A percentile compares a stretch with the other conserved stretches of the same genome.
Evolutionary conservation across 2,329 filamentous ascomycete species (phyloP).

Genomic region (Venturia pyrina): DNA sequence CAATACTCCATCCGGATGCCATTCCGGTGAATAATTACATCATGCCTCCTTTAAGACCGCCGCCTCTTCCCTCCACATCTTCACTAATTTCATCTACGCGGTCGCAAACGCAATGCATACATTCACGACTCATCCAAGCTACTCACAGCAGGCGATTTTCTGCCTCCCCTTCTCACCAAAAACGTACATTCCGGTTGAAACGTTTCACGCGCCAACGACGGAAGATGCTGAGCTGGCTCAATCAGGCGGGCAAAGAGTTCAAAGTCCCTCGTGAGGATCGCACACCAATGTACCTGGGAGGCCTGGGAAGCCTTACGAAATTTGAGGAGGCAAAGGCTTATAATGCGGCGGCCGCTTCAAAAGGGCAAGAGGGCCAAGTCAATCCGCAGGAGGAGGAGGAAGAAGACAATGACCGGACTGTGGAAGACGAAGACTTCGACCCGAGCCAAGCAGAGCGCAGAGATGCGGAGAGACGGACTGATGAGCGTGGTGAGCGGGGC

Average conservation of each 20-base stretch:
- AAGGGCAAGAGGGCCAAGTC: neutral
- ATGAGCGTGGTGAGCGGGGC: neutral
- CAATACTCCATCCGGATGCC: neutral
- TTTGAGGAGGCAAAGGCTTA: slow-evolving; percentile 14
- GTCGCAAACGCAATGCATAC: neutral
- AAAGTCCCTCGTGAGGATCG: slow-evolving; percentile 37
- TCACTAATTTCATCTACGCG: neutral
- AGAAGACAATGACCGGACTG: neutral
- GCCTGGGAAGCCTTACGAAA: neutral
- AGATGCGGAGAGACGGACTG: neutral
- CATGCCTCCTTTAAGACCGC: neutral
- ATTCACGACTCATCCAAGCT: neutral
- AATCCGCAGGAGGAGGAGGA: neutral
- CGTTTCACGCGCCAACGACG: slow-evolving; percentile 2
- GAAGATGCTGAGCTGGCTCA: slow-evolving; percentile 50
- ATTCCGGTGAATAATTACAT: neutral
- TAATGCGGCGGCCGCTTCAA: neutral
- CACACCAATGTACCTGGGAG: slow-evolving; percentile 37
- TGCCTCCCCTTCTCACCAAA: neutral
- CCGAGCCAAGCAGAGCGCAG: slow-evolving; percentile 4
- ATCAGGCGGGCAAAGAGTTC: slow-evolving; percentile 41
- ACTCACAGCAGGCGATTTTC: neutral
- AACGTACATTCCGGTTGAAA: neutral
- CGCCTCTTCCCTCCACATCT: neutral
- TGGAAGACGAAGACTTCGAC: neutral